These are phyloP conservation scores for Metarhizium robertsii DNA, from an alignment of 2,329 filamentous ascomycete genomes.

Conservation along the genomic window DNA sequence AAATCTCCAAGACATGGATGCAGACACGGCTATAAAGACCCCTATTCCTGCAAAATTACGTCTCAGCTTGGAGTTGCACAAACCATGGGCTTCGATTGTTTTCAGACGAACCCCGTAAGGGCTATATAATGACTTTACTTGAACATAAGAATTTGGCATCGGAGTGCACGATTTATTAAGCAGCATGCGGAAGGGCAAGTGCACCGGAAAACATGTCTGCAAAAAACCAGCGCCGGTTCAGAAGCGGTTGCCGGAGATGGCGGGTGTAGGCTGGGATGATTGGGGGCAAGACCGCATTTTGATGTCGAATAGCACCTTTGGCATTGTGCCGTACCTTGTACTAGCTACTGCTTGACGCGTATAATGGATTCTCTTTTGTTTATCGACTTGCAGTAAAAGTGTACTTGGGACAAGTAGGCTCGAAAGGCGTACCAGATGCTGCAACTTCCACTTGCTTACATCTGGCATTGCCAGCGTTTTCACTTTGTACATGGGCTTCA, in stretches of 20 bases:
- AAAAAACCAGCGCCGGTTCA: background rate
- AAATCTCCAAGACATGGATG: background rate
- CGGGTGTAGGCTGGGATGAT: background rate
- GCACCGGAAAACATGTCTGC: background rate
- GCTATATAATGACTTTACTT: background rate
- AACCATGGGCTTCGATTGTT: background rate
- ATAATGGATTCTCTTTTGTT: background rate
- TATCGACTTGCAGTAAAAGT: background rate
- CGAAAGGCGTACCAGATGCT: no score
- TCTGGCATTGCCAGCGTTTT: no score
- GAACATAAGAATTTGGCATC: background rate
- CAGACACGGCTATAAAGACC: background rate
- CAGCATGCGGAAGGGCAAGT: background rate
- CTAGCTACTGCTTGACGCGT: constrained; percentile 2
- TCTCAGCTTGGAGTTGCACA: background rate
- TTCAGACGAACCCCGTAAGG: background rate
- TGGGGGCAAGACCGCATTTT: background rate
- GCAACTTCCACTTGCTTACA: no score
- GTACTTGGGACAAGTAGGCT: no score
- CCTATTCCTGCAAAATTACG: no score
- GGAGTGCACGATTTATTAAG: background rate
- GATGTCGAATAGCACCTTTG: background rate
- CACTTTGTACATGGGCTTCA: no score
- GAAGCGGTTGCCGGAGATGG: no score
- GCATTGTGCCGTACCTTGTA: constrained; percentile 3